Evolutionary conservation across 768 basidiomycete species (phyloP).

Genomic region (Lepiota venenata): DNA sequence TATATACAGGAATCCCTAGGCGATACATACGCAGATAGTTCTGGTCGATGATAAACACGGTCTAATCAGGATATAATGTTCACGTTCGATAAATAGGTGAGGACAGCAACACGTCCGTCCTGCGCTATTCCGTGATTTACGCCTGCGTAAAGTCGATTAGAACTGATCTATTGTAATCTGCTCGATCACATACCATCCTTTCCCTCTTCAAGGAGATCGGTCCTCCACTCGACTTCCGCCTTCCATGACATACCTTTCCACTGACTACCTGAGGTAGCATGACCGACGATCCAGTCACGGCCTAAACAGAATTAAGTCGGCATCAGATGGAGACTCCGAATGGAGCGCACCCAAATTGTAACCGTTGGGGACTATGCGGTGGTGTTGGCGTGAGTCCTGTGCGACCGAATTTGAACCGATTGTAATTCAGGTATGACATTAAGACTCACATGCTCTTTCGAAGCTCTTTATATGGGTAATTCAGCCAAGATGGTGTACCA

Average conservation of each 20-base stretch:
- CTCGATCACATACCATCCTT: constrained; percentile 48
- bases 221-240: constrained; percentile 74
- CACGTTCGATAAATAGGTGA: constrained; percentile 55
- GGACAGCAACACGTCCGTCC: constrained; percentile 77
- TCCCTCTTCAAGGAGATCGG: constrained; percentile 67
- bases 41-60: not conserved
- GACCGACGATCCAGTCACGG: constrained; percentile 72
- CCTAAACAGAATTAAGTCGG: constrained; percentile 29
- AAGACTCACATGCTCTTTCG: constrained; percentile 58
- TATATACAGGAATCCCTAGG: too few species aligned
- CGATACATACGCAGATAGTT: not conserved
- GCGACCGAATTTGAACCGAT: not conserved
- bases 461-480: constrained; percentile 42
- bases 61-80: too few species aligned
- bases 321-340: not conserved
- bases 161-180: not conserved
- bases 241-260: constrained; percentile 72
- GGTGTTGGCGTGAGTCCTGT: constrained; percentile 57
- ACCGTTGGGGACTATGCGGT: constrained; percentile 73
- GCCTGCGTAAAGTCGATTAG: constrained; percentile 35
- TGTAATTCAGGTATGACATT: not conserved
- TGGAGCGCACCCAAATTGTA: constrained; percentile 54
- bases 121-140: constrained; percentile 80
- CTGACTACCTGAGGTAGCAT: constrained; percentile 54
- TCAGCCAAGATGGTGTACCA: not conserved